phyloP scores from a whole-genome alignment of 371 early-diverging fungal species.

The Gilbertella persicaria region DNA sequence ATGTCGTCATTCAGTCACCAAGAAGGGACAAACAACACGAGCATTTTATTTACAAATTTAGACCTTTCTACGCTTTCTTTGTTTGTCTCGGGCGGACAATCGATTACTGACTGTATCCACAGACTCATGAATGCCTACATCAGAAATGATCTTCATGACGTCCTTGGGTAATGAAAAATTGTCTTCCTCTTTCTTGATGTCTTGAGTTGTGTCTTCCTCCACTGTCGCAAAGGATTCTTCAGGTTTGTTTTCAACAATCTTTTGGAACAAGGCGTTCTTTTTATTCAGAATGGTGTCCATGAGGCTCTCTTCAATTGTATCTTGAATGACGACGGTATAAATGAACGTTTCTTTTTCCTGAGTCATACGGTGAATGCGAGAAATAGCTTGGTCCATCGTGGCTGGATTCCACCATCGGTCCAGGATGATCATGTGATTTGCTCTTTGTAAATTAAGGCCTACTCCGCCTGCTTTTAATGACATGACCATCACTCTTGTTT shows the following conservation, averaged over 20 bases:
- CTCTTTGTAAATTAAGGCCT: slow-evolving; percentile 44
- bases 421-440: slow-evolving; percentile 50
- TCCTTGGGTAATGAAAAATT: too few species aligned
- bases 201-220: too few species aligned
- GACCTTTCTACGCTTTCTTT: too few species aligned
- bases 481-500: slow-evolving; percentile 35
- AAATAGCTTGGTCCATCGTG: slow-evolving; percentile 49
- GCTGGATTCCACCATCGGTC: slow-evolving; percentile 57
- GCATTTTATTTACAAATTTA: too few species aligned
- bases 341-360: slow-evolving; percentile 43
- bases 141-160: too few species aligned
- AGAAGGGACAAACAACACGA: too few species aligned
- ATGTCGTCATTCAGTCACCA: too few species aligned
- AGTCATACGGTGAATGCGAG: slow-evolving; percentile 51
- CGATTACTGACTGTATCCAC: too few species aligned
- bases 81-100: too few species aligned
- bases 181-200: too few species aligned
- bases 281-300: slow-evolving; percentile 43
- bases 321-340: slow-evolving; percentile 43
- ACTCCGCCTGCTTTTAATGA: slow-evolving; percentile 49
- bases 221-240: too few species aligned
- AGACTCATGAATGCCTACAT: too few species aligned
- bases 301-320: slow-evolving; percentile 43
- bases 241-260: slow-evolving; percentile 15
- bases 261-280: slow-evolving; percentile 21